Evolutionary conservation across 2,329 filamentous ascomycete genomes (phyloP).

Genomic region (Zarea fungicola): DNA sequence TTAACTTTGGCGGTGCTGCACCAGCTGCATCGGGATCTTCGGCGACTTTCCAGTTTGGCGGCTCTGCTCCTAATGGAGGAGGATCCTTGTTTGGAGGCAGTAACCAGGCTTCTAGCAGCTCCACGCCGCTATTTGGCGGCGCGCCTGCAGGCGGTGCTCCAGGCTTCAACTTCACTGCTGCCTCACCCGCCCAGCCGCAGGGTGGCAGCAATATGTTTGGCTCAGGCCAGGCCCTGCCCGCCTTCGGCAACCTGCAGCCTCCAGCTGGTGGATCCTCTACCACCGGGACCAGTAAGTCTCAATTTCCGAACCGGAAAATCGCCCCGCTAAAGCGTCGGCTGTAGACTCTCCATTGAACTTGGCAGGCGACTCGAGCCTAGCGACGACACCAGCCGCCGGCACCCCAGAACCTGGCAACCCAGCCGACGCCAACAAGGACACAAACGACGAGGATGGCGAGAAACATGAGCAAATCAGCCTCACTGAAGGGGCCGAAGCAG

Average conservation of each 20-base stretch:
- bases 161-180: constrained; percentile 35
- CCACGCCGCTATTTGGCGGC: constrained; percentile 27
- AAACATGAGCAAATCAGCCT: constrained; percentile 67
- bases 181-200: constrained; percentile 25
- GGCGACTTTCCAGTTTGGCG: constrained; percentile 35
- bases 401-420: constrained; percentile 52
- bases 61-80: constrained; percentile 19
- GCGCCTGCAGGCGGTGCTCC: constrained; percentile 27
- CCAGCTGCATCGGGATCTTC: constrained; percentile 23
- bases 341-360: constrained; percentile 52
- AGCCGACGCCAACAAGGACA: constrained; percentile 36
- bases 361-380: constrained; percentile 55
- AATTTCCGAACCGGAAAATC: constrained; percentile 37
- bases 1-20: constrained; percentile 34
- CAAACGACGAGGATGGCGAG: constrained; percentile 49
- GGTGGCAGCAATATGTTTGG: constrained; percentile 27
- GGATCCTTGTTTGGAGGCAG: constrained; percentile 23
- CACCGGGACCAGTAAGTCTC: constrained; percentile 43
- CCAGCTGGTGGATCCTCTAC: constrained; percentile 38
- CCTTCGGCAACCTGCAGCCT: constrained; percentile 36
- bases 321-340: constrained; percentile 41
- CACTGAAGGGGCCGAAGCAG: constrained; percentile 62
- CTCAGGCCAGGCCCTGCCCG: constrained; percentile 29
- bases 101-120: constrained; percentile 18
- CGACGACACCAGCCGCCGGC: constrained; percentile 53